Evolutionary conservation across 176 grass and related monocot genomes (phyloP).

Genomic region (Hordeum vulgare): MorexV3_pseudomolecules_assembly NC_058521.1:208261360-208261859

Average conservation of each 20-base stretch:
- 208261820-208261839: not conserved
- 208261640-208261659: not conserved
- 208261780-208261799: constrained; percentile 92
- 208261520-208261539: not conserved
- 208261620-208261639: constrained; percentile 58
- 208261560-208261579: constrained; percentile 85
- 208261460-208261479: too few species aligned
- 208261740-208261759: constrained; percentile 83
- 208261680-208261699: constrained; percentile 25
- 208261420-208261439: too few species aligned
- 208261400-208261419: too few species aligned
- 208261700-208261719: constrained; percentile 27
- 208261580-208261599: constrained; percentile 95
- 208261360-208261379: too few species aligned
- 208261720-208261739: constrained; percentile 55
- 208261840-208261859: not conserved
- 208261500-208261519: not conserved
- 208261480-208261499: too few species aligned
- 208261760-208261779: constrained; percentile 63
- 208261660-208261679: not conserved
- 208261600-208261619: constrained; percentile 65
- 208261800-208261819: constrained; percentile 40
- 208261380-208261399: too few species aligned
- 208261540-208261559: constrained; percentile 14
- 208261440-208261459: too few species aligned